Percentiles rank a stretch among this genome's conserved stretches.
Conservation (phyloP, 73 alveolate species). For the Paramecium pentaurelia region DNA sequence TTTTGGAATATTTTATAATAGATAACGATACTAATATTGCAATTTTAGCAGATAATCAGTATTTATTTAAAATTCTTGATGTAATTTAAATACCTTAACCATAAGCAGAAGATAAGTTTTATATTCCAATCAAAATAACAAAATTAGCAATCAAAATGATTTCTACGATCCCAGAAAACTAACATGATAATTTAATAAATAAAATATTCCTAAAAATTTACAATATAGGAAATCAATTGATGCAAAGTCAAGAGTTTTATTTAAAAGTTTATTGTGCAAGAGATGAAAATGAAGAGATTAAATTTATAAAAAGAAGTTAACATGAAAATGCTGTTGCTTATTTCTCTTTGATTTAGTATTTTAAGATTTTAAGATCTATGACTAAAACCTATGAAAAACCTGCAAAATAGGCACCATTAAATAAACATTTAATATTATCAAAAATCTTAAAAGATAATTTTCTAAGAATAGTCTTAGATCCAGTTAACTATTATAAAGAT, state of each 20-base stretch:
- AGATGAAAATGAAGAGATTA: background rate
- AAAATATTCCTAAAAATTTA: background rate
- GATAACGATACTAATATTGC: slow-evolving; percentile 16
- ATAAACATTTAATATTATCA: slow-evolving; percentile 45
- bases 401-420: background rate
- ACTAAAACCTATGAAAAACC: slow-evolving; percentile 27
- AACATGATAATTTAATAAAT: background rate
- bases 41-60: background rate
- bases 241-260: background rate
- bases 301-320: background rate
- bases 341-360: slow-evolving; percentile 17
- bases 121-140: slow-evolving; percentile 12
- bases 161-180: background rate
- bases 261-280: background rate
- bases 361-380: slow-evolving; percentile 36
- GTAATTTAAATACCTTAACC: background rate
- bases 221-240: background rate
- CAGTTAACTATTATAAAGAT: background rate
- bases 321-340: background rate
- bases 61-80: background rate
- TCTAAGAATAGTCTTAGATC: slow-evolving; percentile 21
- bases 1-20: slow-evolving; percentile 12
- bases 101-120: background rate
- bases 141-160: background rate
- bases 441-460: background rate